phyloP scores from a whole-genome alignment of 202 grass and related monocot genomes.

The Setaria viridis region DNA sequence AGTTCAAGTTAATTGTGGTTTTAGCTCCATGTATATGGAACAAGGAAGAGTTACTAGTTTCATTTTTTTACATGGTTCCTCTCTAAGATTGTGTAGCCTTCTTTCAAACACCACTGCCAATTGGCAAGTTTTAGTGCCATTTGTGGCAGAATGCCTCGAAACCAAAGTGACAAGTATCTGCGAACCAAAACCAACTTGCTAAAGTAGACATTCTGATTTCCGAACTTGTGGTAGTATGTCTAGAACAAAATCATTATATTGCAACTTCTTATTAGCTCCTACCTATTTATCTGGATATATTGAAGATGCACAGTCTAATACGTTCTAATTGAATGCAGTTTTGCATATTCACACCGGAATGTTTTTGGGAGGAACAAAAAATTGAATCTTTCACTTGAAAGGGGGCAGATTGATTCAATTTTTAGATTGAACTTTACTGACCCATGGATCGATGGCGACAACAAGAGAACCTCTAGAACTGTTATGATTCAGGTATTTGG shows the following conservation, averaged over 20 bases:
- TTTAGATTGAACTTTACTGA: constrained; percentile 90
- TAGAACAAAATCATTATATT: neutral
- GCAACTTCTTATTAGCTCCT: neutral
- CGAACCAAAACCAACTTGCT: constrained; percentile 4
- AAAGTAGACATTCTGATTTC: neutral
- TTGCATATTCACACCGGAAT: constrained; percentile 94
- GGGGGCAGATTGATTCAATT: constrained; percentile 96
- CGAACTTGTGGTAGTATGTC: neutral
- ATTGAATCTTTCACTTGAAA: constrained; percentile 85
- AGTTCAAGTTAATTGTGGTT: neutral
- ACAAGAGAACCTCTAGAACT: constrained; percentile 88
- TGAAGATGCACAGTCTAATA: constrained; percentile 1
- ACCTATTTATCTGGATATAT: neutral
- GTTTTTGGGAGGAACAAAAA: constrained; percentile 98
- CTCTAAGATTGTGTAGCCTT: neutral
- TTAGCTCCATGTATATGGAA: neutral
- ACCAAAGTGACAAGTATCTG: neutral
- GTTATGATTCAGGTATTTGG: constrained; percentile 83
- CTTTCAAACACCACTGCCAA: neutral
- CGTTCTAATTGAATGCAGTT: constrained; percentile 59
- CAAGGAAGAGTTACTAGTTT: neutral
- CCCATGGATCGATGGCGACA: constrained; percentile 97
- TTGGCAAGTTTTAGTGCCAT: neutral
- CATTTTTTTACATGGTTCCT: neutral
- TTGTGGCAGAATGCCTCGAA: neutral